Evolutionary conservation across 225 moss, liverwort and hornwort genomes (phyloP).

Genomic region (Polytrichum commune): DNA sequence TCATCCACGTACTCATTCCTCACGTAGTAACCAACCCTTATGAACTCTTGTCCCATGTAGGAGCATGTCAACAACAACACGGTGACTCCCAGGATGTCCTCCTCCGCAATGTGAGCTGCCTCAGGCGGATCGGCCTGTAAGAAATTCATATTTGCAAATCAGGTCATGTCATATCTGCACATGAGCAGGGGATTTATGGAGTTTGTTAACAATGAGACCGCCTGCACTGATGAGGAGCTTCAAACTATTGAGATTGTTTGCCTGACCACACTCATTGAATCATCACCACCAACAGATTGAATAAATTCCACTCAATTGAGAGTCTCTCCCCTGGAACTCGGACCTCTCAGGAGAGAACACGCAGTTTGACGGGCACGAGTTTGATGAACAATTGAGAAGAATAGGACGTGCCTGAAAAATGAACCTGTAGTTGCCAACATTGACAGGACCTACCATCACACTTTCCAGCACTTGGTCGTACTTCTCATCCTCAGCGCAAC

Average conservation of each 20-base stretch:
- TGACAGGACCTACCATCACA: constrained; percentile 88
- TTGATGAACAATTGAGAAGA: background rate
- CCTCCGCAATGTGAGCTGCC: constrained; percentile 75
- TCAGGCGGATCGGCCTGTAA: constrained; percentile 79
- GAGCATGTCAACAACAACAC: constrained; percentile 87
- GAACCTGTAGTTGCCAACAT: constrained; percentile 86
- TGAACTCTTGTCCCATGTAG: constrained; percentile 83
- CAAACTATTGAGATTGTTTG: background rate
- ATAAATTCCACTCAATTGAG: background rate
- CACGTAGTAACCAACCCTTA: constrained; percentile 90
- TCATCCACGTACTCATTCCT: constrained; percentile 94
- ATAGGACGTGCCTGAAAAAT: constrained; percentile 68
- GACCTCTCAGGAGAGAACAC: background rate
- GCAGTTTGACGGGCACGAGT: background rate
- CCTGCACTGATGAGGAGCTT: background rate
- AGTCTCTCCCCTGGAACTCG: background rate
- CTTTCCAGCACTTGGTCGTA: constrained; percentile 95
- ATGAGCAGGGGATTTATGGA: background rate
- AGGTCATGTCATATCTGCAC: no score
- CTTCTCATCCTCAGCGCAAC: constrained; percentile 93
- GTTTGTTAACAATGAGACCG: background rate
- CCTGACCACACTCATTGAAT: background rate
- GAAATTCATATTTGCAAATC: background rate
- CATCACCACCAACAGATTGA: background rate
- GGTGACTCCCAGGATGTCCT: constrained; percentile 90